A percentile compares a stretch with the other conserved stretches of the same genome.
phyloP scores from a whole-genome alignment of 805 yeast species.

The Starmerella lactis-condensi region DNA sequence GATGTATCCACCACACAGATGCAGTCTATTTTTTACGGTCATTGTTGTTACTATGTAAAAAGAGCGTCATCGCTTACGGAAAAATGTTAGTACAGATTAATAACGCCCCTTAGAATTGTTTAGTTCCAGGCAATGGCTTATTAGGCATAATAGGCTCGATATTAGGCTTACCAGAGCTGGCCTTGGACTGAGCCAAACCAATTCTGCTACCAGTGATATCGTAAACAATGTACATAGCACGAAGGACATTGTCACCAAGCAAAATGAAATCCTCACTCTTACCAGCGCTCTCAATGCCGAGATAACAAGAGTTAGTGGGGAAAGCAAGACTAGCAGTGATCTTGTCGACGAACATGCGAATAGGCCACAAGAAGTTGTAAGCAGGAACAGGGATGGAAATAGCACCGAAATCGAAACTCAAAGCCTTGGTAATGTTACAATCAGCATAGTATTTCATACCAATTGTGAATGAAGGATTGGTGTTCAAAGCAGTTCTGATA shows the following conservation, averaged over 20 bases:
- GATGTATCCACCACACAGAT: too few species aligned
- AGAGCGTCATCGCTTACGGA: too few species aligned
- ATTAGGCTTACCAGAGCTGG: conserved; percentile 13
- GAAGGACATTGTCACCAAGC: conserved; percentile 45
- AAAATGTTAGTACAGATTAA: too few species aligned
- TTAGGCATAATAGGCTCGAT: conserved; percentile 17
- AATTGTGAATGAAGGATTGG: conserved; percentile 23
- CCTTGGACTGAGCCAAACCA: conserved; percentile 33
- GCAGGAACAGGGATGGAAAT: conserved; percentile 18
- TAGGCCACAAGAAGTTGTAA: conserved; percentile 23
- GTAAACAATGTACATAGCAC: conserved; percentile 43
- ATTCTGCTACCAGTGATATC: conserved; percentile 39
- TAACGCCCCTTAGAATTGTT: too few species aligned
- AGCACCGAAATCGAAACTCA: conserved; percentile 20
- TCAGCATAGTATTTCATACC: conserved; percentile 23
- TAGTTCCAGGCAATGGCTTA: conserved; percentile 14
- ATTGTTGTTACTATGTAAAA: too few species aligned
- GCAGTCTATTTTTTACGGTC: too few species aligned
- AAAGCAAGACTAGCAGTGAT: conserved; percentile 19
- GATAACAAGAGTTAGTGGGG: conserved; percentile 24
- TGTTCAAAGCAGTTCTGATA: conserved; percentile 24
- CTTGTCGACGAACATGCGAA: conserved; percentile 19
- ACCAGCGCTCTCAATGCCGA: conserved; percentile 20
- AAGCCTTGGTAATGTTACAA: conserved; percentile 21
- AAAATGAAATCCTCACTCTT: conserved; percentile 24